Conservation (phyloP, 2,329 filamentous ascomycete genomes). For the Capronia epimyces region DNA sequence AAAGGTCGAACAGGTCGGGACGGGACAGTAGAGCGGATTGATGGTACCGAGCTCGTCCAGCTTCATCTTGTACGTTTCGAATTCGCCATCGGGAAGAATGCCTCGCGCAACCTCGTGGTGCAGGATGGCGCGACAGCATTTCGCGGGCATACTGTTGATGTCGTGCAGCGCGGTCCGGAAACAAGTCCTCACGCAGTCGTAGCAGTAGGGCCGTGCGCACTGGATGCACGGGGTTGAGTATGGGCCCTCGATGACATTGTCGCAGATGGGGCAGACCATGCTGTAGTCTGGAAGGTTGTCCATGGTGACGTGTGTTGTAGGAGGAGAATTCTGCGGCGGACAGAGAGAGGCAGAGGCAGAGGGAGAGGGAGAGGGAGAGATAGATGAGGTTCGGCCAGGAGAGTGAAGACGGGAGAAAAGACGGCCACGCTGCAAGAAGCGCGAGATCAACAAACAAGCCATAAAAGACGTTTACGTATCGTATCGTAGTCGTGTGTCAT, state of each 20-base stretch:
- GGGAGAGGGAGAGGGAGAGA: too few relatives aligned
- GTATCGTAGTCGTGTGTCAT: too few relatives aligned
- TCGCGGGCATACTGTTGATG: constrained; percentile 19
- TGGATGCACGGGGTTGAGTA: constrained; percentile 20
- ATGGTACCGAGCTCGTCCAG: constrained; percentile 46
- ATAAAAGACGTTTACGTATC: too few relatives aligned
- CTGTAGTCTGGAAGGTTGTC: too few relatives aligned
- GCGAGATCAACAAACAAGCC: too few relatives aligned
- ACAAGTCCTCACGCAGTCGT: constrained; percentile 17
- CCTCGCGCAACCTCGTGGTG: constrained; percentile 39
- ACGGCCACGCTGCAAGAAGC: too few relatives aligned
- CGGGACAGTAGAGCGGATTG: constrained; percentile 47
- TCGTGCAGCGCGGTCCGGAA: constrained; percentile 19
- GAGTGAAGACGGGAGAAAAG: too few relatives aligned
- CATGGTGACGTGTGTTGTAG: too few relatives aligned
- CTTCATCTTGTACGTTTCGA: constrained; percentile 38
- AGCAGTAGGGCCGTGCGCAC: constrained; percentile 16
- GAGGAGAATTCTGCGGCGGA: too few relatives aligned
- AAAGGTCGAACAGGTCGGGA: constrained; percentile 46
- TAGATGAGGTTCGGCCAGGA: too few relatives aligned
- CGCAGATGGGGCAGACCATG: constrained; percentile 20
- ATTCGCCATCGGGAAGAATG: constrained; percentile 36
- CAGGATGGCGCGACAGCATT: constrained; percentile 41
- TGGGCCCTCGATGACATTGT: constrained; percentile 5
- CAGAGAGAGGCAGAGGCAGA: too few relatives aligned